These are phyloP conservation scores for Angomonas ambiguus DNA, from an alignment of 208 protist genomes.

Conservation along the genomic window DNA sequence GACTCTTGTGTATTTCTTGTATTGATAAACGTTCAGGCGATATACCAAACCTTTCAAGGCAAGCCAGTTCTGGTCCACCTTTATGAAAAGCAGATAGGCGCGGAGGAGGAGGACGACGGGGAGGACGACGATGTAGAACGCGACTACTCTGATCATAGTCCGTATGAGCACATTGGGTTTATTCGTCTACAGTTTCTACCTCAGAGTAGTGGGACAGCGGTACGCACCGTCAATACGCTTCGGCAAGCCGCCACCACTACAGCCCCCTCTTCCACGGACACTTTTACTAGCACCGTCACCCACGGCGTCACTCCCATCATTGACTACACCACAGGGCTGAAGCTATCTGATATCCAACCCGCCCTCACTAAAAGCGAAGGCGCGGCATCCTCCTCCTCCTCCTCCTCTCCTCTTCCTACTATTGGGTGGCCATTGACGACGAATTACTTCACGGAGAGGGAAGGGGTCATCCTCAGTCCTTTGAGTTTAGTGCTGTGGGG, in stretches of 20 bases:
- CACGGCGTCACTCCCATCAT: constrained; percentile 13
- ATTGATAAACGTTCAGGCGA: constrained; percentile 42
- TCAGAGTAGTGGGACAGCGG: constrained; percentile 1
- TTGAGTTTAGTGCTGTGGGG: constrained; percentile 14
- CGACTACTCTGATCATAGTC: neutral
- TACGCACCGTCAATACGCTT: constrained; percentile 7
- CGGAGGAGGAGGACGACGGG: neutral
- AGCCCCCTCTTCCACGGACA: neutral
- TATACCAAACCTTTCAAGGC: constrained; percentile 15
- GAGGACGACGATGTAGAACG: neutral
- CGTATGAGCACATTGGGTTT: constrained; percentile 59
- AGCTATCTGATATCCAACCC: neutral
- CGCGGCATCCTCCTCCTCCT: no score
- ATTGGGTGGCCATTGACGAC: constrained; percentile 54
- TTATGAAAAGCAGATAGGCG: constrained; percentile 22
- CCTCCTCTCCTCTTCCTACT: no score
- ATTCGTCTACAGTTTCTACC: constrained; percentile 29
- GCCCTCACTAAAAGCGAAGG: no score
- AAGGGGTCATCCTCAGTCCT: constrained; percentile 44
- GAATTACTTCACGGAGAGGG: constrained; percentile 47
- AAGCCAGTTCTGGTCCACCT: constrained; percentile 36
- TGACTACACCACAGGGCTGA: constrained; percentile 15
- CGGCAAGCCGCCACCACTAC: neutral
- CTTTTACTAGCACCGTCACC: constrained; percentile 10
- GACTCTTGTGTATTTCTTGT: constrained; percentile 58